These are phyloP conservation scores for Fistulina hepatica DNA, from an alignment of 1,284 basidiomycete species.

Conservation along the genomic window DNA sequence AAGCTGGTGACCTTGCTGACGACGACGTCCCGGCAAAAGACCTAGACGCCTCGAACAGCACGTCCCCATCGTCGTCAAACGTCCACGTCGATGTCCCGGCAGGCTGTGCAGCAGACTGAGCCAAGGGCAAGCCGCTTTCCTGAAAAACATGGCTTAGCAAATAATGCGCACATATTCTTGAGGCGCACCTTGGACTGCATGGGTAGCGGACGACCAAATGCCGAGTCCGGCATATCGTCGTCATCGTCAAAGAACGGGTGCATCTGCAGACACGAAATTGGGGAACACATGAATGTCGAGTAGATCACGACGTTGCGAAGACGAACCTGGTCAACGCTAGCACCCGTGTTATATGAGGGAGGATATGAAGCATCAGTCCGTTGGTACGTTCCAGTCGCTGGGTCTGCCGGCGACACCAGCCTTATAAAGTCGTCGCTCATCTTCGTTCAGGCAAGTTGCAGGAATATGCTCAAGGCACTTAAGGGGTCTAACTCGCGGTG, in stretches of 20 bases:
- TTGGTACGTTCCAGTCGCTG: constrained; percentile 49
- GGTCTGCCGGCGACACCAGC: constrained; percentile 63
- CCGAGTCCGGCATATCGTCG: constrained; percentile 40
- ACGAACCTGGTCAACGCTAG: background rate
- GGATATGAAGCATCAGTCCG: constrained; percentile 48
- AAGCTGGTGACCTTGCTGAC: constrained; percentile 16
- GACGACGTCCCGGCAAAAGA: constrained; percentile 29
- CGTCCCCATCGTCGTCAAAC: constrained; percentile 47
- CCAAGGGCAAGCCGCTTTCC: constrained; percentile 56
- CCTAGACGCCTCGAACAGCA: constrained; percentile 32
- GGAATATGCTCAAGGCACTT: no score
- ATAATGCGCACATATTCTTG: no score
- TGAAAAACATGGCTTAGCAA: no score
- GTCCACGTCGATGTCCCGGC: constrained; percentile 54
- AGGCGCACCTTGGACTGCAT: no score
- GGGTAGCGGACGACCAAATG: constrained; percentile 43
- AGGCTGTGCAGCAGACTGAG: constrained; percentile 44
- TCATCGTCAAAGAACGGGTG: constrained; percentile 75
- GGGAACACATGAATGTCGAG: no score
- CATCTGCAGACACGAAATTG: no score
- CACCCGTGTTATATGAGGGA: constrained; percentile 15
- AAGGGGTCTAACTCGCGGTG: no score
- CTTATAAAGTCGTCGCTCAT: constrained; percentile 69
- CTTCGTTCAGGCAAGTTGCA: no score
- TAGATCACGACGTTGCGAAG: no score